Evolutionary conservation across 2,329 filamentous ascomycete species (phyloP).

Genomic region (Phialemonium atrogriseum): DNA sequence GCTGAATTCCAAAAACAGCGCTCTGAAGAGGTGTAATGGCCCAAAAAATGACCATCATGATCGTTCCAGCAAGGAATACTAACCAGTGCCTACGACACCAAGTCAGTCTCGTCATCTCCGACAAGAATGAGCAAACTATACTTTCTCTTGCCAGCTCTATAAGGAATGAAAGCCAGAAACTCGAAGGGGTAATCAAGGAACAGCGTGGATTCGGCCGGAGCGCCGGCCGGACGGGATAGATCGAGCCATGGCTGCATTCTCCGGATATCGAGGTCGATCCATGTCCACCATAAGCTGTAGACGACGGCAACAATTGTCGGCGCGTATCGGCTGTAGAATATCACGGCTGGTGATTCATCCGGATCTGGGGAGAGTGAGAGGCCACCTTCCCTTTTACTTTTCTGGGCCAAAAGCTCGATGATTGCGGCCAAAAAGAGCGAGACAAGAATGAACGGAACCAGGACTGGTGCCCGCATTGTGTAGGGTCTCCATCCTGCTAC

Average conservation of each 20-base stretch:
- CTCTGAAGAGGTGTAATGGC: constrained; percentile 45
- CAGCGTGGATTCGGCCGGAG: constrained; percentile 33
- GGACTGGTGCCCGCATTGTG: constrained; percentile 25
- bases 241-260: constrained; percentile 54
- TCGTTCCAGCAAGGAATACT: constrained; percentile 36
- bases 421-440: constrained; percentile 31
- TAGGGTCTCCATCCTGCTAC: constrained; percentile 26
- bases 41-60: constrained; percentile 46
- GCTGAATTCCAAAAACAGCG: constrained; percentile 38
- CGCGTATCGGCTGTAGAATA: constrained; percentile 28
- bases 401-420: constrained; percentile 34
- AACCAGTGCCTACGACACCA: constrained; percentile 37
- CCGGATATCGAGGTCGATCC: constrained; percentile 52
- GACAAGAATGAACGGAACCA: constrained; percentile 24
- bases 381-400: constrained; percentile 31
- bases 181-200: constrained; percentile 43
- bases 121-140: constrained; percentile 26
- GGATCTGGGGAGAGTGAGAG: constrained; percentile 18
- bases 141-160: constrained; percentile 22
- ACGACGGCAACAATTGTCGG: constrained; percentile 46
- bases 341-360: constrained; percentile 24
- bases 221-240: constrained; percentile 37
- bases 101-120: neutral
- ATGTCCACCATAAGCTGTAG: constrained; percentile 49
- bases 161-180: constrained; percentile 23